These are phyloP conservation scores for Suillus placidus DNA, from an alignment of 768 basidiomycete genomes.

Conservation along the genomic window DNA sequence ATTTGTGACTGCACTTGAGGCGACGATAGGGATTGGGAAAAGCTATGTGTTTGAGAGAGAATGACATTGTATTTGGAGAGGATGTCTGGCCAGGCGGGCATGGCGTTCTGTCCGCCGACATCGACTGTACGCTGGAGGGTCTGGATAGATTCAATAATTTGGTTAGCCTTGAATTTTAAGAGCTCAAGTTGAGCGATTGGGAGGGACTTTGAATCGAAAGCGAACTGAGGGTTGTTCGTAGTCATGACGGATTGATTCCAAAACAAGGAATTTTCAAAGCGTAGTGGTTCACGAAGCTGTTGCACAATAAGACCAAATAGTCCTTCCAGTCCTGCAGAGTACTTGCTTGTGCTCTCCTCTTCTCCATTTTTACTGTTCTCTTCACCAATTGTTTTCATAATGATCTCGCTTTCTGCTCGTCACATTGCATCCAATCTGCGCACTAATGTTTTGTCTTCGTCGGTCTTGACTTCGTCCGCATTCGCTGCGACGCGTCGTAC, in stretches of 20 bases:
- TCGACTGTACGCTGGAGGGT: conserved; percentile 66
- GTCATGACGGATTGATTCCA: conserved; percentile 8
- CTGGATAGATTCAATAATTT: conserved; percentile 78
- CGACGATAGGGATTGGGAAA: conserved; percentile 62
- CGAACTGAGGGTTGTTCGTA: conserved; percentile 16
- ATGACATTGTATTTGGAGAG: conserved; percentile 85
- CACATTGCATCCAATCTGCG: conserved; percentile 5
- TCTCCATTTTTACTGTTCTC: not conserved
- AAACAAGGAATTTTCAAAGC: conserved; percentile 8
- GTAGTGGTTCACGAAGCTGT: conserved; percentile 7
- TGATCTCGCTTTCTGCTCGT: conserved; percentile 21
- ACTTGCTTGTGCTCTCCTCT: not conserved
- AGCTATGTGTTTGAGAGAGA: conserved; percentile 79
- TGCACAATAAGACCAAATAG: conserved; percentile 12
- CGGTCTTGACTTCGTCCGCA: not conserved
- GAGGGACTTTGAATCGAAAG: conserved; percentile 40
- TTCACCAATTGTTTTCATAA: conserved; percentile 11
- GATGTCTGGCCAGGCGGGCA: conserved; percentile 86
- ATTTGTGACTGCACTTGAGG: conserved; percentile 32
- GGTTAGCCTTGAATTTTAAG: conserved; percentile 72
- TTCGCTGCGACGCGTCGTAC: conserved; percentile 26
- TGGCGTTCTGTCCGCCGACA: conserved; percentile 53
- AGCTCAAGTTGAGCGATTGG: conserved; percentile 77
- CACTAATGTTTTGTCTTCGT: conserved; percentile 9
- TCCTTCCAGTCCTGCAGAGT: not conserved